Evolutionary conservation across 805 yeast species (phyloP).

Genomic region (Myxozyma neglecta): DNA sequence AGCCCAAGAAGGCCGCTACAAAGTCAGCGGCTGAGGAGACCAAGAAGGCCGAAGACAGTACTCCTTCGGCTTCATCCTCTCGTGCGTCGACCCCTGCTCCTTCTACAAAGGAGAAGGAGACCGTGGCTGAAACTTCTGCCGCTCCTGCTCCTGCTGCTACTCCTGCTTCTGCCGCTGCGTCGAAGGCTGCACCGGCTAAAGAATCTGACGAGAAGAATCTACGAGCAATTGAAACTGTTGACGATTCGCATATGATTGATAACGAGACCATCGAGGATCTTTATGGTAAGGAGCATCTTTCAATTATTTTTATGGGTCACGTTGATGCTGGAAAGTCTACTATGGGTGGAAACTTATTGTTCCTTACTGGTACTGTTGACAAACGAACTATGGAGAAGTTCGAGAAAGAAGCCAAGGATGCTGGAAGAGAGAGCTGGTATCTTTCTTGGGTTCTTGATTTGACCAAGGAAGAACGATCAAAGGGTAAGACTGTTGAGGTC

Average conservation of each 20-base stretch:
- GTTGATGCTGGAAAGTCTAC: conserved; percentile 99
- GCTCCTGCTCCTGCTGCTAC: conserved; percentile 34
- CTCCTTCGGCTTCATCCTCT: neutral
- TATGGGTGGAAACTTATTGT: conserved; percentile 97
- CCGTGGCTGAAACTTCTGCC: conserved; percentile 28
- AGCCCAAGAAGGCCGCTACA: conserved; percentile 24
- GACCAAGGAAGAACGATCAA: conserved; percentile 96
- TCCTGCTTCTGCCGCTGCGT: conserved; percentile 31
- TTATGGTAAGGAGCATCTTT: conserved; percentile 96
- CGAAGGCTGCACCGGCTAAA: conserved; percentile 30
- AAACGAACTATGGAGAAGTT: conserved; percentile 98
- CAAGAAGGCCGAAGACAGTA: conserved; percentile 5
- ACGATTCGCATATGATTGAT: conserved; percentile 81
- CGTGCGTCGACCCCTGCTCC: conserved; percentile 1
- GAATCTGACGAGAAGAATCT: conserved; percentile 24
- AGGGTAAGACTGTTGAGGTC: conserved; percentile 98
- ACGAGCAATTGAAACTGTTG: conserved; percentile 52
- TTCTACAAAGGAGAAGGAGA: conserved; percentile 15
- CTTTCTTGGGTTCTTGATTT: conserved; percentile 99
- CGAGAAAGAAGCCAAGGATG: conserved; percentile 98
- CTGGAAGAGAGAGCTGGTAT: conserved; percentile 99
- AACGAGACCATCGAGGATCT: conserved; percentile 84
- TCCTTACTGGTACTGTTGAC: conserved; percentile 94
- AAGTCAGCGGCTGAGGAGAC: conserved; percentile 17
- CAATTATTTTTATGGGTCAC: conserved; percentile 98